phyloP scores from a whole-genome alignment of 805 yeast species.

The Kazachstania africana region DNA sequence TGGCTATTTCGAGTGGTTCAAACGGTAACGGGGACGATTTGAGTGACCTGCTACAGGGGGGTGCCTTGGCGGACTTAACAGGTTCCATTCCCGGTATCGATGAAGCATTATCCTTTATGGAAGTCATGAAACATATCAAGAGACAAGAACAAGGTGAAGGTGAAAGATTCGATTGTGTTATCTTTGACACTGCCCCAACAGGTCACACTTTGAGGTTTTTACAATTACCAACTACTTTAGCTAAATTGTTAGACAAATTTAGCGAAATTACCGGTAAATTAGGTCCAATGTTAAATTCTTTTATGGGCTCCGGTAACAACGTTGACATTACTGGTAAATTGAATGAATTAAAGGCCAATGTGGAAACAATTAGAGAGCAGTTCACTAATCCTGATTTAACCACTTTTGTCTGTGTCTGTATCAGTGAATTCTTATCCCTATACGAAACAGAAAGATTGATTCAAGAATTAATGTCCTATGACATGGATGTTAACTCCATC shows the following conservation, averaged over 20 bases:
- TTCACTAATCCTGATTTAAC: slow-evolving; percentile 94
- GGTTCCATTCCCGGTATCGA: slow-evolving; percentile 97
- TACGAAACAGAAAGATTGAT: slow-evolving; percentile 97
- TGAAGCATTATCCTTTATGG: slow-evolving; percentile 96
- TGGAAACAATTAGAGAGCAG: slow-evolving; percentile 82
- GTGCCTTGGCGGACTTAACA: slow-evolving; percentile 63
- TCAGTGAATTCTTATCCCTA: slow-evolving; percentile 88
- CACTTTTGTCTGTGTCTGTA: slow-evolving; percentile 92
- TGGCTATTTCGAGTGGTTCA: slow-evolving; percentile 32
- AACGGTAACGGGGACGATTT: slow-evolving; percentile 28
- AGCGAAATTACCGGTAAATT: slow-evolving; percentile 74
- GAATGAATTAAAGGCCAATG: slow-evolving; percentile 26
- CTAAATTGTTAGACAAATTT: slow-evolving; percentile 75
- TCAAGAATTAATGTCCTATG: slow-evolving; percentile 88
- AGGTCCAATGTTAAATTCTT: slow-evolving; percentile 78
- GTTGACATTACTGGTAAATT: slow-evolving; percentile 61
- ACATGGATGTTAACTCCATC: slow-evolving; percentile 93
- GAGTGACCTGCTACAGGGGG: slow-evolving; percentile 24
- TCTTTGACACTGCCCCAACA: slow-evolving; percentile 99
- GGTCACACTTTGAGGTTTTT: slow-evolving; percentile 94
- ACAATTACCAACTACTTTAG: slow-evolving; percentile 87
- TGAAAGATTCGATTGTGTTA: slow-evolving; percentile 67
- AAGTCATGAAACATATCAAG: slow-evolving; percentile 92
- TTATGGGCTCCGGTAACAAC: slow-evolving; percentile 61
- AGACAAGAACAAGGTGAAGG: slow-evolving; percentile 39